These are phyloP conservation scores for Claviceps purpurea DNA, from an alignment of 2,329 filamentous ascomycete species.

Conservation along the genomic window DNA sequence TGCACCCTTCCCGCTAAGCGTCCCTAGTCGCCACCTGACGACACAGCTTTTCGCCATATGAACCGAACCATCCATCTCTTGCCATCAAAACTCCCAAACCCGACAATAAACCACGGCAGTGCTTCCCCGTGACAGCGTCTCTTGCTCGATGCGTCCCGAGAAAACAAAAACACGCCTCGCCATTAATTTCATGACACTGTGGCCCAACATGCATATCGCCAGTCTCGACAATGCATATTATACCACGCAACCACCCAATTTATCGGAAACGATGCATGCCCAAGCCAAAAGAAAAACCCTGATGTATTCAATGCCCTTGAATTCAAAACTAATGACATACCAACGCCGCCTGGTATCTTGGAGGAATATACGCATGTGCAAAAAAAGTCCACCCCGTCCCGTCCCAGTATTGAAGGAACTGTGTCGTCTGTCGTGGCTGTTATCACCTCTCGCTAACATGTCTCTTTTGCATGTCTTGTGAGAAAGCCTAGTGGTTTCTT, in stretches of 20 bases:
- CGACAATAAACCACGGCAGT: not conserved
- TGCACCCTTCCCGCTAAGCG: no score
- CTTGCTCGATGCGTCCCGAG: no score
- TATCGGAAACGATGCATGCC: not conserved
- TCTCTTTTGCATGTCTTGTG: constrained; percentile 4
- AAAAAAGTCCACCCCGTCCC: not conserved
- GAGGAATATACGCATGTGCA: constrained; percentile 10
- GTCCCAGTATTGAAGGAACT: not conserved
- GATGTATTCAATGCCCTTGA: not conserved
- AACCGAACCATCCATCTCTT: not conserved
- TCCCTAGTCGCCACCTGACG: no score
- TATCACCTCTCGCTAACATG: not conserved
- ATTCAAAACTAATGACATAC: constrained; percentile 11
- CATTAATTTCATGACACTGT: no score
- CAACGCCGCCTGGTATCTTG: constrained; percentile 27
- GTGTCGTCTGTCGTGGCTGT: not conserved
- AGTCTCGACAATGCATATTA: no score
- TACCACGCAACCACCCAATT: no score
- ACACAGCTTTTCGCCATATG: no score
- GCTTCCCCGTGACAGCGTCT: not conserved
- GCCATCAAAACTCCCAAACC: not conserved
- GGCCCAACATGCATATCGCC: no score
- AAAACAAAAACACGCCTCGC: not conserved
- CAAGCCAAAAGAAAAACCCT: no score
- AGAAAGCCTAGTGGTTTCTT: constrained; percentile 15